These are phyloP conservation scores for Phylloporus gajari DNA, from an alignment of 1,284 basidiomycete genomes.

Conservation along the genomic window DNA sequence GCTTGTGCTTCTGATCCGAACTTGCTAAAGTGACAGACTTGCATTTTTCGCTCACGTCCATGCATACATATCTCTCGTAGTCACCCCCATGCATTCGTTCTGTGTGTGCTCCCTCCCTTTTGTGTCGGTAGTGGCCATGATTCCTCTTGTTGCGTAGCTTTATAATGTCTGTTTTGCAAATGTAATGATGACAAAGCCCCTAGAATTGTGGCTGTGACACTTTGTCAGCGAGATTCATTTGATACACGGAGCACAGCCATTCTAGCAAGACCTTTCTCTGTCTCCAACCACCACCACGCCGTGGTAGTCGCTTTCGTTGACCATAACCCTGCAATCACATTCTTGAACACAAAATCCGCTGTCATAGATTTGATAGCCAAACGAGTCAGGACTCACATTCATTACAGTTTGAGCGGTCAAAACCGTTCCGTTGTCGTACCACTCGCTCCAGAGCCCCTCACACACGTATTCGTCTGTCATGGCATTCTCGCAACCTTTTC, in stretches of 20 bases:
- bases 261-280: constrained; percentile 21
- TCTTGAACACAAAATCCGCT: constrained; percentile 16
- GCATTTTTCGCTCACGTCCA: constrained; percentile 30
- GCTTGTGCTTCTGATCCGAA: constrained; percentile 18
- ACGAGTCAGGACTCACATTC: constrained; percentile 33
- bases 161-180: not conserved
- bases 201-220: constrained; percentile 17
- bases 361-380: constrained; percentile 29
- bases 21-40: constrained; percentile 39
- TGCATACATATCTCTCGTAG: constrained; percentile 34
- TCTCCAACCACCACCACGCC: constrained; percentile 34
- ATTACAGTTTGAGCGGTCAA: constrained; percentile 31
- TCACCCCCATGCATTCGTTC: constrained; percentile 33
- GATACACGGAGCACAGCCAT: constrained; percentile 22
- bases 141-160: constrained; percentile 10
- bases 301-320: constrained; percentile 32
- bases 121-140: constrained; percentile 3
- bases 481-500: constrained; percentile 75
- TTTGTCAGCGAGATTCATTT: constrained; percentile 40
- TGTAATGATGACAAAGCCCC: not conserved
- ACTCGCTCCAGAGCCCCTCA: constrained; percentile 33
- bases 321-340: constrained; percentile 10
- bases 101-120: constrained; percentile 16
- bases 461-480: constrained; percentile 40
- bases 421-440: constrained; percentile 16